Evolutionary conservation across 768 basidiomycete species (phyloP).

Genomic region (Kwoniella bestiolae): DNA sequence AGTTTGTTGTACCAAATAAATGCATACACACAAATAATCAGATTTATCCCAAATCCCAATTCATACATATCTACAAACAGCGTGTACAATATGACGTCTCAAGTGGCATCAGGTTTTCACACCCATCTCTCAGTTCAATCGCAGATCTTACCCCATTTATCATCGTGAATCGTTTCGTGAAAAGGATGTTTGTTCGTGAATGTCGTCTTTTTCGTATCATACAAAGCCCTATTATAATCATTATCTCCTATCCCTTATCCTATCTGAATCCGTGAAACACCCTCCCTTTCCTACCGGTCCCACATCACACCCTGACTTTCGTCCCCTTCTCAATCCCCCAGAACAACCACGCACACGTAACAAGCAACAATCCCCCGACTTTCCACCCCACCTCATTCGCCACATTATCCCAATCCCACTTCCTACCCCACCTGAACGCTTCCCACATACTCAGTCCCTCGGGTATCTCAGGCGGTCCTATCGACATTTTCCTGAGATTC

Average conservation of each 20-base stretch:
- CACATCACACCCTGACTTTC: slow-evolving; percentile 13
- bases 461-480: slow-evolving; percentile 22
- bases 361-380: slow-evolving; percentile 40
- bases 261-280: background rate
- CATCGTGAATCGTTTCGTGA: no score
- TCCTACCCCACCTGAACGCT: slow-evolving; percentile 38
- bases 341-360: slow-evolving; percentile 51
- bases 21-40: no score
- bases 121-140: no score
- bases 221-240: no score
- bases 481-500: background rate
- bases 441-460: slow-evolving; percentile 34
- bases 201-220: no score
- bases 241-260: background rate
- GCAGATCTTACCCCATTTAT: no score
- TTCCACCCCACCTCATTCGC: slow-evolving; percentile 50
- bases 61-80: background rate
- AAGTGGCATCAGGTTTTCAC: no score
- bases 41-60: background rate
- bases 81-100: no score
- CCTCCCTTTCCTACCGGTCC: background rate
- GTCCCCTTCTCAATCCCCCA: slow-evolving; percentile 43
- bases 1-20: no score
- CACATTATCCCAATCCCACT: slow-evolving; percentile 52
- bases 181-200: no score